These are phyloP conservation scores for Biscogniauxia marginata DNA, from an alignment of 2,329 filamentous ascomycete genomes.

Conservation along the genomic window DNA sequence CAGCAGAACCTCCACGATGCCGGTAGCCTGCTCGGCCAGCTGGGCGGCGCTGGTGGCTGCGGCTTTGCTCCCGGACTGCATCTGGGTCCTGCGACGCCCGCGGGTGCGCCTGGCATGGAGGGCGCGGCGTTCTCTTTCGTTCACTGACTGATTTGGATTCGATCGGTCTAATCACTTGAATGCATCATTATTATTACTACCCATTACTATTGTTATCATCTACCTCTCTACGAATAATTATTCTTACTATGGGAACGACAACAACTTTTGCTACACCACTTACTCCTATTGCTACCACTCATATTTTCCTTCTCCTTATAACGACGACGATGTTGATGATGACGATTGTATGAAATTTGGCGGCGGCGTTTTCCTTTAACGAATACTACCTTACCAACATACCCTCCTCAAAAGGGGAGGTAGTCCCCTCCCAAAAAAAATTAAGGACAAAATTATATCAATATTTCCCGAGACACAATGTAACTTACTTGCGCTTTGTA, in stretches of 20 bases:
- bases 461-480: neutral
- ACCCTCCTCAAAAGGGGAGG: constrained; percentile 9
- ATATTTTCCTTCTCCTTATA: neutral
- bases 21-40: constrained; percentile 34
- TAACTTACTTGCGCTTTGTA: neutral
- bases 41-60: constrained; percentile 18
- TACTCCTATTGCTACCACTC: neutral
- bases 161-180: neutral
- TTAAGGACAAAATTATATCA: neutral
- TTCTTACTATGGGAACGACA: too few species aligned
- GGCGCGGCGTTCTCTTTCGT: constrained; percentile 41
- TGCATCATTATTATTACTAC: too few species aligned
- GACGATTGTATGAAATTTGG: neutral
- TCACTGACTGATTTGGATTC: constrained; percentile 34
- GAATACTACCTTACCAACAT: constrained; percentile 6
- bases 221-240: too few species aligned
- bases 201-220: too few species aligned
- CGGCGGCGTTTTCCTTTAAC: constrained; percentile 11
- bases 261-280: neutral
- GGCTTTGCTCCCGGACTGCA: constrained; percentile 10
- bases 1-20: constrained; percentile 26
- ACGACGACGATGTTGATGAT: neutral
- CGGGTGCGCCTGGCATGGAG: constrained; percentile 38
- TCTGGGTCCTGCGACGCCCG: constrained; percentile 27
- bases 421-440: neutral